phyloP scores from a whole-genome alignment of 768 basidiomycete species.

The Tricholoma bakamatsutake region DNA sequence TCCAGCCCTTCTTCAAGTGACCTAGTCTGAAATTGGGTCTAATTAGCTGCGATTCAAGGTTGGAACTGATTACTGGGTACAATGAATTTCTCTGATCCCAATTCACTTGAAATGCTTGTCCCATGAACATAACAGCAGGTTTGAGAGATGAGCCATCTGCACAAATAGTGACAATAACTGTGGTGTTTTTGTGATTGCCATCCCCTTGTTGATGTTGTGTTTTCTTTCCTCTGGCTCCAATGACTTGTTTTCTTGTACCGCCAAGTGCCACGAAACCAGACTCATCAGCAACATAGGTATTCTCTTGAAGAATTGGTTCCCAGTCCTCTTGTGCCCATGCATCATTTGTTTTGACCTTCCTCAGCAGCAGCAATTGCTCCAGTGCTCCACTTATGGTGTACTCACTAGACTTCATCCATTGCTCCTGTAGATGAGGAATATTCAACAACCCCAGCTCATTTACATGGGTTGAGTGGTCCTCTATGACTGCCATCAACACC shows the following conservation, averaged over 20 bases:
- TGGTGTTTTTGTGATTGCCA: slow-evolving; percentile 32
- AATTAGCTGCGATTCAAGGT: background rate
- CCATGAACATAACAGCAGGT: slow-evolving; percentile 30
- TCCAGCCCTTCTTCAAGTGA: slow-evolving; percentile 27
- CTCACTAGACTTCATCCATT: no score
- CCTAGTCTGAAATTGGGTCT: slow-evolving; percentile 15
- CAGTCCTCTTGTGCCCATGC: background rate
- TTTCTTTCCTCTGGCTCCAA: slow-evolving; percentile 8
- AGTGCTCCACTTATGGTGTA: no score
- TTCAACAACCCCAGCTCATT: no score
- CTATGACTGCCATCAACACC: no score
- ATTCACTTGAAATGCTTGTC: slow-evolving; percentile 19
- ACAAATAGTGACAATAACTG: slow-evolving; percentile 36
- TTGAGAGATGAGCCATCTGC: slow-evolving; percentile 25
- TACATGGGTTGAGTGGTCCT: no score
- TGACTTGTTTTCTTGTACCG: slow-evolving; percentile 12
- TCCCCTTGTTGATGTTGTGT: slow-evolving; percentile 27
- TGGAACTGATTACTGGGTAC: no score
- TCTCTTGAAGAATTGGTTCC: background rate
- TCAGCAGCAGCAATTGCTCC: no score
- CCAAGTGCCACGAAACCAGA: slow-evolving; percentile 13
- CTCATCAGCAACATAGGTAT: slow-evolving; percentile 9
- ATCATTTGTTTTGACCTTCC: no score
- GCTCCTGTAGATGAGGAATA: no score
- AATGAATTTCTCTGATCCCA: slow-evolving; percentile 24